A percentile compares a stretch with the other conserved stretches of the same genome.
phyloP scores from a whole-genome alignment of 495 filamentous ascomycete genomes.

The Lichenothelia convexa region DNA sequence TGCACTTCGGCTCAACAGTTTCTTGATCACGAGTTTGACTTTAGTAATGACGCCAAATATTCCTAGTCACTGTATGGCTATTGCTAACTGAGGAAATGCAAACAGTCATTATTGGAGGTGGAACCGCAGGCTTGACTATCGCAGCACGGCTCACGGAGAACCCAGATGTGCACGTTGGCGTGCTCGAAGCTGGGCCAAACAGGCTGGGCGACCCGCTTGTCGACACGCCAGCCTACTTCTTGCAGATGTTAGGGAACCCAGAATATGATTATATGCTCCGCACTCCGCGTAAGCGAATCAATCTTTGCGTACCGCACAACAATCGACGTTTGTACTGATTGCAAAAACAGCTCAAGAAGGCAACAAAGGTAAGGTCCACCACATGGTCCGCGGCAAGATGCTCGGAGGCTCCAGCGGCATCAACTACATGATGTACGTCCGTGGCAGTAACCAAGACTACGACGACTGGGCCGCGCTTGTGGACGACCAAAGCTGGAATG shows the following conservation, averaged over 20 bases:
- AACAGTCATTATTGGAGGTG: conserved; percentile 14
- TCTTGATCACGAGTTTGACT: no score
- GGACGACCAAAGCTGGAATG: conserved; percentile 10
- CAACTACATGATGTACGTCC: conserved; percentile 7
- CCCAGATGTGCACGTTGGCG: conserved; percentile 10
- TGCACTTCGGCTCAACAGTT: no score
- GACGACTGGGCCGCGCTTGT: conserved; percentile 7
- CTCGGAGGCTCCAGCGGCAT: conserved; percentile 10
- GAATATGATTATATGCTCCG: conserved; percentile 28
- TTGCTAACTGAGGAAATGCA: conserved; percentile 4
- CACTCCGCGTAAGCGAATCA: conserved; percentile 20
- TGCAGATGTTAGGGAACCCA: neutral
- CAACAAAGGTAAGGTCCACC: neutral
- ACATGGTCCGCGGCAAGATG: conserved; percentile 7
- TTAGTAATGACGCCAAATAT: neutral
- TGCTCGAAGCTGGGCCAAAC: conserved; percentile 12
- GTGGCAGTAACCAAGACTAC: conserved; percentile 5
- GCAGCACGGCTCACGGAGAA: conserved; percentile 12
- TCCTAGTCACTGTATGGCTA: no score
- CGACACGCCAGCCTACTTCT: neutral
- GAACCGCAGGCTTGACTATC: conserved; percentile 13
- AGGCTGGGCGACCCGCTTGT: conserved; percentile 6
- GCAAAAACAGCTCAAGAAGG: neutral
- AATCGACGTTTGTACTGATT: neutral
- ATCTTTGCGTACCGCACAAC: neutral